These are phyloP conservation scores for Chenopodium quinoa DNA, from an alignment of 148 eudicot genomes.

Conservation along the genomic window DNA sequence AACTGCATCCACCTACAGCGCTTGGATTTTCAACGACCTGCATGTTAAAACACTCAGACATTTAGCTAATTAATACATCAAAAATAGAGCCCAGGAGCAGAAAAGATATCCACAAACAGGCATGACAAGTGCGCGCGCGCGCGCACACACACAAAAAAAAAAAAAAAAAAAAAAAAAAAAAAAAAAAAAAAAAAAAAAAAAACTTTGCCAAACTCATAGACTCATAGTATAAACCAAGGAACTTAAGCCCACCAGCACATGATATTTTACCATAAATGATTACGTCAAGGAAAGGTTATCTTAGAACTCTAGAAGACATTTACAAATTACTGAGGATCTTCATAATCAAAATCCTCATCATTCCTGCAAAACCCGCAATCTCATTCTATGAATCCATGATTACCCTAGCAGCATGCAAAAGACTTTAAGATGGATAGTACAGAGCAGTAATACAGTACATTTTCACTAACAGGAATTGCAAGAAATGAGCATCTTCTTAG, in stretches of 20 bases:
- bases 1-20: conserved; percentile 91
- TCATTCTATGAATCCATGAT: no score
- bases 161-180: no score
- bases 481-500: no score
- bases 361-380: neutral
- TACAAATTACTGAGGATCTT: neutral
- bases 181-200: neutral
- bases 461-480: no score
- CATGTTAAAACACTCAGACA: conserved; percentile 17
- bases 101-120: neutral
- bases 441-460: no score
- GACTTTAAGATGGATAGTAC: neutral
- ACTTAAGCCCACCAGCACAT: neutral
- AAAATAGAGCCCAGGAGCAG: neutral
- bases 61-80: neutral
- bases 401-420: neutral
- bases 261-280: neutral
- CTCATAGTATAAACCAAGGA: neutral
- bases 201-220: neutral
- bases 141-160: neutral
- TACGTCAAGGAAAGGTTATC: neutral
- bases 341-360: neutral
- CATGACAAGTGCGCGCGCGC: neutral
- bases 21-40: conserved; percentile 89
- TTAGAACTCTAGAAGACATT: neutral